phyloP scores from a whole-genome alignment of 1,284 basidiomycete species.

The Malassezia nana region DNA sequence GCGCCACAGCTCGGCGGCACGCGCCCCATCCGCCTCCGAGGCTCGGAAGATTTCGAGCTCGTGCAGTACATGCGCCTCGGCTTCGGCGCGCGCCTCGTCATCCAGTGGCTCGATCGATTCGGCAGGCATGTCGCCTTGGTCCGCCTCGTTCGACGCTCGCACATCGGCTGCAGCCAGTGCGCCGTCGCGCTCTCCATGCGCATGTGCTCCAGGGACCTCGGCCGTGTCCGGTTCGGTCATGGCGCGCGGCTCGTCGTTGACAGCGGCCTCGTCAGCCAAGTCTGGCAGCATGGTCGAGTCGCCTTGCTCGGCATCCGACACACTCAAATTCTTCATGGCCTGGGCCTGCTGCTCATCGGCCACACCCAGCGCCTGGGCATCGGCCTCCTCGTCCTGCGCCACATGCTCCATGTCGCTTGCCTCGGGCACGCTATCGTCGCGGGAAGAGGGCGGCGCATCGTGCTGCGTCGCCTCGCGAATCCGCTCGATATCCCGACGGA shows the following conservation, averaged over 20 bases:
- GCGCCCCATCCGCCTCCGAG: conserved; percentile 54
- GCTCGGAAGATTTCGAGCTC: conserved; percentile 55
- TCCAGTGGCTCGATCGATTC: conserved; percentile 24
- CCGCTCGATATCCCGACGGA: conserved; percentile 71
- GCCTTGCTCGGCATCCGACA: conserved; percentile 34
- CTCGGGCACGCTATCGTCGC: conserved; percentile 49
- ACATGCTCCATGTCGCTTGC: conserved; percentile 64
- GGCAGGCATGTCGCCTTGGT: conserved; percentile 54
- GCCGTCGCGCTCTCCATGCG: conserved; percentile 24
- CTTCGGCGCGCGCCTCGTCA: conserved; percentile 29
- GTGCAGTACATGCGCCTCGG: conserved; percentile 36
- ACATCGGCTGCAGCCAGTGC: conserved; percentile 37
- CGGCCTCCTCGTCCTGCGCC: conserved; percentile 59
- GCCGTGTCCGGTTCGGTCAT: neutral
- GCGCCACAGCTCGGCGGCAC: conserved; percentile 73
- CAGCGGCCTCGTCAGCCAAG: conserved; percentile 3
- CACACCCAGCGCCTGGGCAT: conserved; percentile 81
- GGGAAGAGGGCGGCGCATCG: conserved; percentile 45
- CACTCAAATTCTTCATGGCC: conserved; percentile 54
- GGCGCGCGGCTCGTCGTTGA: conserved; percentile 5
- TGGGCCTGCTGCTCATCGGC: conserved; percentile 60
- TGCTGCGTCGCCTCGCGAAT: conserved; percentile 58
- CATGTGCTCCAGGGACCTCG: neutral
- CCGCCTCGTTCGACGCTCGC: conserved; percentile 17
- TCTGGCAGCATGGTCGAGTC: conserved; percentile 3